Conservation (phyloP, 768 basidiomycete species). For the Boletus rubescentipes region DNA sequence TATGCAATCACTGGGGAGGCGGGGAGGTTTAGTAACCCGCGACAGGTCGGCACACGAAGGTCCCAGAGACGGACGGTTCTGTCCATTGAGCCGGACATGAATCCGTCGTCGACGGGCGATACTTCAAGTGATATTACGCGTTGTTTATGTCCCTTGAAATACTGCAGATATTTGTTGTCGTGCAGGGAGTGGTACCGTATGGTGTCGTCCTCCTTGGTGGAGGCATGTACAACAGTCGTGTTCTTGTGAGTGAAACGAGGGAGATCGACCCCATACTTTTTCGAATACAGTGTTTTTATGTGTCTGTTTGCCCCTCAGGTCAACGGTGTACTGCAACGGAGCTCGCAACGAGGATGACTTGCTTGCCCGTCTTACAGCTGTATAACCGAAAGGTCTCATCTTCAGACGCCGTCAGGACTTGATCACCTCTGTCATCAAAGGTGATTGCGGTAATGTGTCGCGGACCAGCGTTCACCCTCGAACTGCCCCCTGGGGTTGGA, state of each 20-base stretch:
- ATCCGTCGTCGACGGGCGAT: slow-evolving; percentile 90
- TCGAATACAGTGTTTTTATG: slow-evolving; percentile 78
- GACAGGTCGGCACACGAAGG: slow-evolving; percentile 72
- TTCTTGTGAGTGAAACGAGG: slow-evolving; percentile 94
- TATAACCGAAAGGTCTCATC: slow-evolving; percentile 93
- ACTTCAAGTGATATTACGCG: slow-evolving; percentile 89
- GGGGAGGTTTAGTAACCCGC: slow-evolving; percentile 76
- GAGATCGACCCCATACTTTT: slow-evolving; percentile 95
- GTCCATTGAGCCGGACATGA: slow-evolving; percentile 93
- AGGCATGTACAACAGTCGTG: slow-evolving; percentile 82
- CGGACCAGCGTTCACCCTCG: slow-evolving; percentile 42
- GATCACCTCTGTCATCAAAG: slow-evolving; percentile 91
- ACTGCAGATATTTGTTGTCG: slow-evolving; percentile 94
- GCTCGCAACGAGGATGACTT: slow-evolving; percentile 46
- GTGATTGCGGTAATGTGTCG: slow-evolving; percentile 83
- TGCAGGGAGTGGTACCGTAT: slow-evolving; percentile 93
- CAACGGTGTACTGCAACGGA: slow-evolving; percentile 24
- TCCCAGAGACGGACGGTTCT: slow-evolving; percentile 97
- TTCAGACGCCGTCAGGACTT: slow-evolving; percentile 81
- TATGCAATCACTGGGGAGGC: slow-evolving; percentile 79
- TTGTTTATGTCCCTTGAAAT: slow-evolving; percentile 93
- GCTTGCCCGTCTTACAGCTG: slow-evolving; percentile 90
- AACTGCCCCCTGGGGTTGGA: slow-evolving; percentile 41
- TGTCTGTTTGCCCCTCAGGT: slow-evolving; percentile 47
- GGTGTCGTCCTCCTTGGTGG: slow-evolving; percentile 93